Base-by-base conservation (phyloP, 331 rosid genomes). In the Stylosanthes scabra region DNA sequence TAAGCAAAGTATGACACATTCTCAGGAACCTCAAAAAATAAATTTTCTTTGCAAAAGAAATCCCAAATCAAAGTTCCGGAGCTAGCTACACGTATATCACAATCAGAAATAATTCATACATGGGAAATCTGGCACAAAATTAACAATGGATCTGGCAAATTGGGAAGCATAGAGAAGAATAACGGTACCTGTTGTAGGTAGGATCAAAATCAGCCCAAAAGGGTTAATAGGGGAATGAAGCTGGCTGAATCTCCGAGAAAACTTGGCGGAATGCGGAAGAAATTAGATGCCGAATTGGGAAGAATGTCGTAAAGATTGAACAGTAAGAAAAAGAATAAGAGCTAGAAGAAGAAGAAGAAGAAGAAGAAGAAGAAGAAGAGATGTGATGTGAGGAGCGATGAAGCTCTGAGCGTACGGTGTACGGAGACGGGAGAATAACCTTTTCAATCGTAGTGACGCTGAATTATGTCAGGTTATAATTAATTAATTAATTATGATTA, bases 151-250 rank as follows among this genome's bases (percentile, higher is more conserved):
- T 81, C 83, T 46, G 58, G 10, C 7, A 45, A 59, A 58, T 65
- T 55, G 13, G 51, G 62, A 47, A 8, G 55, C 31, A 61, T 31
- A 59, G 2, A 31, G 5, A 31, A 31, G 5, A n/a, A 66, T 45
- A 14, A 68, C 4, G 11, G 27, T 41, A 84, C 88, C 88, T 84
- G 88, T 45, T 80, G 73, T 45, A 74, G 80, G 76, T 45, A 74
- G 80, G 44, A 51, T 64, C 47, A 63, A 14, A 45, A 9, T 9
- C 37, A 31, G 5, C 37, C 37, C 37, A 31, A 31, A 31, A 31
- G 37, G 37, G 37, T 3, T 28, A 10, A 29, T 14, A 37, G 7
- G 15, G 4, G 16, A 20, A n/a, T 58, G n/a, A n/a, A n/a, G n/a
- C n/a, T n/a, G n/a, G n/a, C n/a, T n/a, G n/a, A n/a, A n/a, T n/a